A percentile compares a stretch with the other conserved stretches of the same genome.
Evolutionary conservation across 2,329 filamentous ascomycete species (phyloP).

Genomic region (Pseudogymnoascus sp.): DNA sequence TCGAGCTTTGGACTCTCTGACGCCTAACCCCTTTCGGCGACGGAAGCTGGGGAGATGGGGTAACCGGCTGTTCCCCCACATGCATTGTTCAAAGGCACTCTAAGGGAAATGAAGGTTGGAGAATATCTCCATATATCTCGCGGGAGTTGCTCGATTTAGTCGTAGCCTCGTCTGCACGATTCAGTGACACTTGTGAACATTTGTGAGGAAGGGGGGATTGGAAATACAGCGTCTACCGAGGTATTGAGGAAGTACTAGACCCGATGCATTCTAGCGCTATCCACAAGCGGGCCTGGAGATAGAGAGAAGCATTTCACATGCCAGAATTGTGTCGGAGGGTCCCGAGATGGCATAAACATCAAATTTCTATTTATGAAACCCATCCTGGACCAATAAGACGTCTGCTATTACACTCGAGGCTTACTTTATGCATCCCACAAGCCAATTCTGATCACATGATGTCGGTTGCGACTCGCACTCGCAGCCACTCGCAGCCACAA

Average conservation of each 20-base stretch:
- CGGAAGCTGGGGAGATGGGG: neutral
- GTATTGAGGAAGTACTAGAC: neutral
- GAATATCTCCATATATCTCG: neutral
- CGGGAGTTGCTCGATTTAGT: conserved; percentile 7
- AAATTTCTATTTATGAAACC: conserved; percentile 1
- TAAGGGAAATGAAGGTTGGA: neutral
- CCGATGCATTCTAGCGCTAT: neutral
- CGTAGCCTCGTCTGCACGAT: neutral
- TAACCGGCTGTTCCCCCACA: neutral
- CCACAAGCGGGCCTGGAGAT: neutral
- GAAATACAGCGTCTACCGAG: neutral
- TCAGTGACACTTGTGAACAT: neutral
- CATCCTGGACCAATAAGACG: neutral
- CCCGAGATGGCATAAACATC: neutral
- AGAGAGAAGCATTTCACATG: neutral
- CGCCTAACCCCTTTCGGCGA: neutral
- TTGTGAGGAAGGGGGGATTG: neutral
- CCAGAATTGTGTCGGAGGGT: neutral
- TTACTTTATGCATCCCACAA: neutral
- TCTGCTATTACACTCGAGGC: neutral
- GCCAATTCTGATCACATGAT: neutral
- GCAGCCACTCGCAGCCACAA: neutral
- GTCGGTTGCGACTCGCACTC: neutral
- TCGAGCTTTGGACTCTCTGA: neutral
- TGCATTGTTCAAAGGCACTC: neutral